Evolutionary conservation across 129 eudicot genomes (phyloP).

Genomic region (Rutidosis leptorrhynchoides): DNA sequence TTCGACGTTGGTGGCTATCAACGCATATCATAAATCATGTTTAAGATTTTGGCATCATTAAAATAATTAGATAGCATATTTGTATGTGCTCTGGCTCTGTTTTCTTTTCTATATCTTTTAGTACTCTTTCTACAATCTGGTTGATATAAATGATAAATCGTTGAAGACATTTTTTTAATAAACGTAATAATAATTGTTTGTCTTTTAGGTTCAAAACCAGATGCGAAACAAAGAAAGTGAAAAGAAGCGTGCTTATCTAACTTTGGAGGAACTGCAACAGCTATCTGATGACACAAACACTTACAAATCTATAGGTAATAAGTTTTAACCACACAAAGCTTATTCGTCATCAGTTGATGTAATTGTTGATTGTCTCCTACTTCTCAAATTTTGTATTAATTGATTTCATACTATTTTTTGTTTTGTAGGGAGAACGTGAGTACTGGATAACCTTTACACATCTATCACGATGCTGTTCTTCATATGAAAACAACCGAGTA

Average conservation of each 20-base stretch:
- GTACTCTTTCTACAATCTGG: background rate
- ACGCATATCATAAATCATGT: background rate
- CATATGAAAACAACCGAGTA: slow-evolving; percentile 8
- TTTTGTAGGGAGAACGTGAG: slow-evolving; percentile 94
- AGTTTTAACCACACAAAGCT: slow-evolving; percentile 1
- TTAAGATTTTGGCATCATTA: background rate
- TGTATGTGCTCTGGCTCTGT: background rate
- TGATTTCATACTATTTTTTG: slow-evolving; percentile 3
- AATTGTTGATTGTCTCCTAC: background rate
- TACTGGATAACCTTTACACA: slow-evolving; percentile 27
- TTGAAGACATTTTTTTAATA: background rate
- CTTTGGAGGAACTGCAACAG: slow-evolving; percentile 82
- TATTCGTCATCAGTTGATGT: background rate
- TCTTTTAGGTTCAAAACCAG: slow-evolving; percentile 79
- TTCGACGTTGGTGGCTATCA: background rate
- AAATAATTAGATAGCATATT: background rate
- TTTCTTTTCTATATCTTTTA: slow-evolving; percentile 2
- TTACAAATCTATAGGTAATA: slow-evolving; percentile 77
- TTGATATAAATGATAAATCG: slow-evolving; percentile 15
- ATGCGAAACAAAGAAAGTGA: slow-evolving; percentile 83
- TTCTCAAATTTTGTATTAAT: background rate
- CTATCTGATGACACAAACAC: slow-evolving; percentile 90
- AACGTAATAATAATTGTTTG: background rate
- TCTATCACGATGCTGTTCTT: slow-evolving; percentile 16
- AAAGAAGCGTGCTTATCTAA: slow-evolving; percentile 90